These are phyloP conservation scores for Septoria linicola DNA, from an alignment of 2,329 filamentous ascomycete genomes.

Conservation along the genomic window DNA sequence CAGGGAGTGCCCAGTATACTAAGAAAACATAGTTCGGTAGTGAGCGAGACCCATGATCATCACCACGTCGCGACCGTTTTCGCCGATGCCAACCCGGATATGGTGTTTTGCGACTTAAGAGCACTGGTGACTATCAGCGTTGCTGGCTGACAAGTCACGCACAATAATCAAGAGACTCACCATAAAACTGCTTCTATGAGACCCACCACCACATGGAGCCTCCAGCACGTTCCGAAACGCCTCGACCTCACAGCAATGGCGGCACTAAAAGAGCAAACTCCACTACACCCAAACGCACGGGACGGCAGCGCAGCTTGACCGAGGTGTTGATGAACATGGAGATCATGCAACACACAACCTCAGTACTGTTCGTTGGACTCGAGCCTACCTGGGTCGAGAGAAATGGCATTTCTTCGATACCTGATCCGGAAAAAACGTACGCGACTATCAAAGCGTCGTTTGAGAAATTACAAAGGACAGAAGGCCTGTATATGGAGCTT, in stretches of 20 bases:
- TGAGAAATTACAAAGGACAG: not conserved
- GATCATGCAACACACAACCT: slow-evolving; percentile 3
- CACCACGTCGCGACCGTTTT: slow-evolving; percentile 3
- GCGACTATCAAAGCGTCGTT: not conserved
- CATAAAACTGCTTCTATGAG: no score
- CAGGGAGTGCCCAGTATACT: slow-evolving; percentile 3
- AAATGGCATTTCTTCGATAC: not conserved
- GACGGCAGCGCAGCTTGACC: slow-evolving; percentile 13
- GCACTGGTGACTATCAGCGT: not conserved
- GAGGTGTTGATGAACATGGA: slow-evolving; percentile 8
- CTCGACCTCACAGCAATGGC: slow-evolving; percentile 5
- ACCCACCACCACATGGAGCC: slow-evolving; percentile 3
- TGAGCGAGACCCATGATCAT: slow-evolving; percentile 7
- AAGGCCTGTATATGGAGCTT: not conserved
- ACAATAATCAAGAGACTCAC: not conserved
- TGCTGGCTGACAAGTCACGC: not conserved
- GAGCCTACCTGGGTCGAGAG: slow-evolving; percentile 4
- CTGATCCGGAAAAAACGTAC: not conserved
- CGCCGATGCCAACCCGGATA: slow-evolving; percentile 11
- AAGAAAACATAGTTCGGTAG: slow-evolving; percentile 1
- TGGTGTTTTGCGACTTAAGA: slow-evolving; percentile 1
- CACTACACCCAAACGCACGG: slow-evolving; percentile 3
- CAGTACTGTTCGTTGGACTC: slow-evolving; percentile 2
- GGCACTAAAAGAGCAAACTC: not conserved
- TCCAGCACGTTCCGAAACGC: slow-evolving; percentile 7